Conservation (phyloP, 495 filamentous ascomycete species). For the Hypoxylon subgilvum region DNA sequence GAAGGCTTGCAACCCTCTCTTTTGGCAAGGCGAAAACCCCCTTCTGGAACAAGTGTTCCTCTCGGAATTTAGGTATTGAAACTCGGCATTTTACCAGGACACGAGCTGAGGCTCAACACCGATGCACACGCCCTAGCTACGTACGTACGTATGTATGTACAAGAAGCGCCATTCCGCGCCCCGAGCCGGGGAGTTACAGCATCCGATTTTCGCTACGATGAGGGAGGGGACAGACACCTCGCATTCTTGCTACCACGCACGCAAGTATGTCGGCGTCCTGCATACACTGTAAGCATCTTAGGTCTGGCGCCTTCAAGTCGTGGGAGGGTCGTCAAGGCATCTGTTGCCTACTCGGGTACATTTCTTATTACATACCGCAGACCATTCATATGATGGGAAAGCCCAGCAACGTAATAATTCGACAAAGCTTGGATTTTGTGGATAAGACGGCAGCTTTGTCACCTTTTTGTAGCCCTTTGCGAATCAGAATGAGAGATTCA, state of each 20-base stretch:
- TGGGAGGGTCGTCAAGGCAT: constrained; percentile 8
- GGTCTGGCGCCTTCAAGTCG: constrained; percentile 18
- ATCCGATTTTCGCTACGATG: constrained; percentile 31
- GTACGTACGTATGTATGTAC: background rate
- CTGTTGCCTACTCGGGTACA: background rate
- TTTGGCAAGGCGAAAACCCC: constrained; percentile 5
- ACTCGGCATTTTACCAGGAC: constrained; percentile 6
- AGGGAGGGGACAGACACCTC: constrained; percentile 20
- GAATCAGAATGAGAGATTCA: no score
- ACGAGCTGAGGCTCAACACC: constrained; percentile 25
- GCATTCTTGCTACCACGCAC: constrained; percentile 30
- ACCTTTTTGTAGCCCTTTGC: no score
- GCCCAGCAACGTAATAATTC: constrained; percentile 3
- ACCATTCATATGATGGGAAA: constrained; percentile 15
- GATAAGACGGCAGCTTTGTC: background rate
- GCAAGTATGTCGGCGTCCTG: constrained; percentile 25
- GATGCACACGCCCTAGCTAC: constrained; percentile 2
- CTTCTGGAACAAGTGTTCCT: constrained; percentile 14
- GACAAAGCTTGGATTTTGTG: constrained; percentile 6
- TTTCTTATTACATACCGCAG: constrained; percentile 14
- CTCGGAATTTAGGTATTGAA: constrained; percentile 1
- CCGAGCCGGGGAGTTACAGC: constrained; percentile 18
- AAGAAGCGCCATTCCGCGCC: constrained; percentile 14
- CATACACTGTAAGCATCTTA: constrained; percentile 10
- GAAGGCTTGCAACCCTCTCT: background rate